Percentiles rank a stretch among this genome's conserved stretches.
Conservation (phyloP, 2,329 filamentous ascomycete genomes). For the Colletotrichum cordylinicola region DNA sequence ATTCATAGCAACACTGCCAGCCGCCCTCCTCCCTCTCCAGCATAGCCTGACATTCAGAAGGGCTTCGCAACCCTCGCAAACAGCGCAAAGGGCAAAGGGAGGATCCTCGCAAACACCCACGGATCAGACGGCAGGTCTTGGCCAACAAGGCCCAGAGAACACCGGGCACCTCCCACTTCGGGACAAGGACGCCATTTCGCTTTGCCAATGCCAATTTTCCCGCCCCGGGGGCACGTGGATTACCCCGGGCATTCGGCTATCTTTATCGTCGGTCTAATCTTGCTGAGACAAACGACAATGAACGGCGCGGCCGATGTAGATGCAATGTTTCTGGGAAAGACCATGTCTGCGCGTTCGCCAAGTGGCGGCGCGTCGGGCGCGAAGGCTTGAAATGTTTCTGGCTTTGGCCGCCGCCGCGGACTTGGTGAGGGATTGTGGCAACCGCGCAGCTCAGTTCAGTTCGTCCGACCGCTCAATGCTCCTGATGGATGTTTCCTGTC, state of each 20-base stretch:
- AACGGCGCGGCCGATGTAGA: neutral
- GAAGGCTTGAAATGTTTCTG: neutral
- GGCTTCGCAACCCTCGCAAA: neutral
- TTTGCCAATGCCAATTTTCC: slow-evolving; percentile 11
- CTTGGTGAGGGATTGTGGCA: neutral
- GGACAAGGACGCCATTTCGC: slow-evolving; percentile 17
- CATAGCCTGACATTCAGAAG: neutral
- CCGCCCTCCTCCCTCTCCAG: neutral
- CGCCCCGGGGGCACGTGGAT: slow-evolving; percentile 11
- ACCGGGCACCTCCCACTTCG: slow-evolving; percentile 7
- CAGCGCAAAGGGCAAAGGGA: neutral
- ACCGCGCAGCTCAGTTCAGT: neutral
- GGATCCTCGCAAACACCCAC: neutral
- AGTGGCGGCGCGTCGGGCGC: neutral
- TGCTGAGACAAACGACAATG: slow-evolving; percentile 9
- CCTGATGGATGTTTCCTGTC: neutral
- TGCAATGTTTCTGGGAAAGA: neutral
- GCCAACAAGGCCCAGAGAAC: slow-evolving; percentile 5
- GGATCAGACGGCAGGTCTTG: slow-evolving; percentile 23
- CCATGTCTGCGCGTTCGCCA: neutral
- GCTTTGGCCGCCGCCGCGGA: neutral
- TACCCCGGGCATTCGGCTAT: slow-evolving; percentile 19
- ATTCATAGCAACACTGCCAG: neutral
- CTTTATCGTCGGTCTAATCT: slow-evolving; percentile 18
- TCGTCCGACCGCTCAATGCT: neutral